phyloP scores from a whole-genome alignment of 805 yeast species.

The Vanderwaltozyma yarrowii region DNA sequence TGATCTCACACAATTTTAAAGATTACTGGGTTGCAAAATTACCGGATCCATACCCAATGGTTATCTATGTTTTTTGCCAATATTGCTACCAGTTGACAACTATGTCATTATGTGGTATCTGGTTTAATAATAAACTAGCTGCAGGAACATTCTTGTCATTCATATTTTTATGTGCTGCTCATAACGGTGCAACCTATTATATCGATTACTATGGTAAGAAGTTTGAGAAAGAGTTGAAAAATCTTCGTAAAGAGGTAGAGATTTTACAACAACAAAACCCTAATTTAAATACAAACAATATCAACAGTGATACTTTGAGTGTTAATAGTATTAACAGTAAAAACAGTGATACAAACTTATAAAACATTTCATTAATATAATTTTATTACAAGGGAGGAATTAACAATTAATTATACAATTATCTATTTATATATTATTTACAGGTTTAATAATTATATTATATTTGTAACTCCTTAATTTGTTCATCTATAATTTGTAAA shows the following conservation, averaged over 20 bases:
- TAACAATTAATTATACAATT: too few species aligned
- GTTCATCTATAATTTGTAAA: constrained; percentile 11
- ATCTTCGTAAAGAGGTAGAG: constrained; percentile 60
- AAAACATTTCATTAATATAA: too few species aligned
- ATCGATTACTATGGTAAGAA: constrained; percentile 85
- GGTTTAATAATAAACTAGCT: constrained; percentile 60
- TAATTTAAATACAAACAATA: neutral
- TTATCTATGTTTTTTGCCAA: constrained; percentile 79
- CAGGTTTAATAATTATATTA: neutral
- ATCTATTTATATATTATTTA: neutral
- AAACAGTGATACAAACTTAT: neutral
- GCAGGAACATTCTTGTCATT: constrained; percentile 58
- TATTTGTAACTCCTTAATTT: constrained; percentile 10
- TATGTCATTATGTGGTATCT: constrained; percentile 83
- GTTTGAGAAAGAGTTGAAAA: constrained; percentile 73
- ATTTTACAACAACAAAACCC: constrained; percentile 38
- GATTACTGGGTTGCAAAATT: constrained; percentile 74
- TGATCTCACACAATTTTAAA: constrained; percentile 60
- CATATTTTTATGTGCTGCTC: constrained; percentile 73
- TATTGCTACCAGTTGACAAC: constrained; percentile 78
- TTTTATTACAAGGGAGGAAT: too few species aligned
- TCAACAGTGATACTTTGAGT: neutral
- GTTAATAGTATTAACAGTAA: neutral
- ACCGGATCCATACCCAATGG: constrained; percentile 78
- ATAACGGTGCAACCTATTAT: constrained; percentile 92